Evolutionary conservation across 2,329 filamentous ascomycete species (phyloP).

Genomic region (Xenosphaeropsis pyriputrescens): DNA sequence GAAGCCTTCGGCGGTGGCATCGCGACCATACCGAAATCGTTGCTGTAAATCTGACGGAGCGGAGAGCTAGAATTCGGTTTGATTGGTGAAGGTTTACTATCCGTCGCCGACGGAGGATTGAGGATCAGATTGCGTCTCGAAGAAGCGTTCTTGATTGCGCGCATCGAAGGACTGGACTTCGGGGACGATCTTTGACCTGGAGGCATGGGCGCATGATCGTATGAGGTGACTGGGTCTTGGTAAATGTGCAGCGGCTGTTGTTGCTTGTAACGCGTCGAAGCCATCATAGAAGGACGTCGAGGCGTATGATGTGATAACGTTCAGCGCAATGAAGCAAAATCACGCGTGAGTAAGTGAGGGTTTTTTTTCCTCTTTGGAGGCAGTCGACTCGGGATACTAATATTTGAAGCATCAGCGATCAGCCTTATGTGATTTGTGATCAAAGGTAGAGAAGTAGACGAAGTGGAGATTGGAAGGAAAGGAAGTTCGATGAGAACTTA

Average conservation of each 20-base stretch:
- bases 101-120: conserved; percentile 39
- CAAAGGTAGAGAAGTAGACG: too few species aligned
- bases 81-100: conserved; percentile 48
- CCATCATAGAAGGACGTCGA: conserved; percentile 19
- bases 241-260: conserved; percentile 40
- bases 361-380: too few species aligned
- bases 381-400: too few species aligned
- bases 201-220: conserved; percentile 20
- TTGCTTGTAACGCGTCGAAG: conserved; percentile 35
- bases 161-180: conserved; percentile 20
- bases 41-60: conserved; percentile 40
- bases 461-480: too few species aligned
- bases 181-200: conserved; percentile 8
- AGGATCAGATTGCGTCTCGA: conserved; percentile 46
- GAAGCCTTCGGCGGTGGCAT: conserved; percentile 49
- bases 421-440: too few species aligned
- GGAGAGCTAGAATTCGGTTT: conserved; percentile 50
- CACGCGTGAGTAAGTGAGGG: too few species aligned
- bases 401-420: too few species aligned
- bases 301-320: too few species aligned
- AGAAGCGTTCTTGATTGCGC: conserved; percentile 20
- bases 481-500: too few species aligned
- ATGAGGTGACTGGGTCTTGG: conserved; percentile 33
- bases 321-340: too few species aligned
- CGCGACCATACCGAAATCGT: conserved; percentile 49